These are phyloP conservation scores for Porphyrellus sp. DNA, from an alignment of 1,284 basidiomycete species.

Conservation along the genomic window DNA sequence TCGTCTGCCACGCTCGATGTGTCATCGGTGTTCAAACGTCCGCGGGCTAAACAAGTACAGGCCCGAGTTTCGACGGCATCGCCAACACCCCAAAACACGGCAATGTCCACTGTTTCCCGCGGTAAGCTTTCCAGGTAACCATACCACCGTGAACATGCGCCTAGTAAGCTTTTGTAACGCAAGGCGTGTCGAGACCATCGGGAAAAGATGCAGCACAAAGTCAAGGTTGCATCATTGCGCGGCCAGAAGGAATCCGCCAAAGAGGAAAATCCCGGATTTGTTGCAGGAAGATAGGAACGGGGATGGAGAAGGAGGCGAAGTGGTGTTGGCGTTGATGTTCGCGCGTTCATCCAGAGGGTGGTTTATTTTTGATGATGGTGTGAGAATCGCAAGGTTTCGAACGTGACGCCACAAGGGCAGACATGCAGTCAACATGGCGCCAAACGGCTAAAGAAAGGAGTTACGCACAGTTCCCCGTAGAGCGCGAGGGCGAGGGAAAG, in stretches of 20 bases:
- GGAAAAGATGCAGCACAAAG: neutral
- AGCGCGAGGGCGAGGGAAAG: slow-evolving; percentile 61
- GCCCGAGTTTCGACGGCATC: slow-evolving; percentile 18
- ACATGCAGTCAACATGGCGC: slow-evolving; percentile 12
- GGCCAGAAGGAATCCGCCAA: slow-evolving; percentile 11
- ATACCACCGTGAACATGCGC: slow-evolving; percentile 54
- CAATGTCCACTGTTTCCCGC: slow-evolving; percentile 48
- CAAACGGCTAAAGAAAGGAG: neutral
- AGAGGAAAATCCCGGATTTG: slow-evolving; percentile 26
- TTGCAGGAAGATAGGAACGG: slow-evolving; percentile 13
- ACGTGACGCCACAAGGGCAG: too few species aligned
- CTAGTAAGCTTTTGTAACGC: slow-evolving; percentile 39
- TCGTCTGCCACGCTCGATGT: slow-evolving; percentile 1
- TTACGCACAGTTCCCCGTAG: slow-evolving; percentile 59
- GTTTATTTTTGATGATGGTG: slow-evolving; percentile 23
- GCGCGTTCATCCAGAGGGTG: slow-evolving; percentile 19
- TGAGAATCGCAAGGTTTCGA: slow-evolving; percentile 14
- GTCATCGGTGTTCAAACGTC: slow-evolving; percentile 7
- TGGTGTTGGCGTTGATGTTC: slow-evolving; percentile 21
- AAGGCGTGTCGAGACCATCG: slow-evolving; percentile 12
- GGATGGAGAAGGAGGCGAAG: slow-evolving; percentile 17
- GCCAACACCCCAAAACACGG: slow-evolving; percentile 57
- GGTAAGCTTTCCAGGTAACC: slow-evolving; percentile 70
- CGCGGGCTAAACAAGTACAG: slow-evolving; percentile 20
- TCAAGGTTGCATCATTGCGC: slow-evolving; percentile 8